A percentile compares a stretch with the other conserved stretches of the same genome.
Evolutionary conservation across 176 grass and related monocot genomes (phyloP).

Genomic region (Urochloa ruziziensis): DNA sequence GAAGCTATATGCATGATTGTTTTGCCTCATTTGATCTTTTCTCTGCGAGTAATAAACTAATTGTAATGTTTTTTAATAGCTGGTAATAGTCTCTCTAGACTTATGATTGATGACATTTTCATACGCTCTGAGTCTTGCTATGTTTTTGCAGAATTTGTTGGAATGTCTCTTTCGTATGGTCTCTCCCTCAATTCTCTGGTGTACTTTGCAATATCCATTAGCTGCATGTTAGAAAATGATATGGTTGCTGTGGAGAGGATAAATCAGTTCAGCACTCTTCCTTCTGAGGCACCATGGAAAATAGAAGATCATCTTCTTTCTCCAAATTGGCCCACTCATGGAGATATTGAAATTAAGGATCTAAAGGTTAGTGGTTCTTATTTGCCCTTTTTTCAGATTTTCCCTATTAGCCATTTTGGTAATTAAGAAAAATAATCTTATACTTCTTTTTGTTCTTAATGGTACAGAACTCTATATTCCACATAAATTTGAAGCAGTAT

Average conservation of each 20-base stretch:
- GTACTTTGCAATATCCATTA: conserved; percentile 76
- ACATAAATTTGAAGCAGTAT: not conserved
- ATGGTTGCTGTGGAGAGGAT: conserved; percentile 97
- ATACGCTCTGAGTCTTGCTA: not conserved
- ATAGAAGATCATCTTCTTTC: conserved; percentile 55
- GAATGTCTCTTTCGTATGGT: conserved; percentile 90
- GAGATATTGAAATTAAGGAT: conserved; percentile 66
- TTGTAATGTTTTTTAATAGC: not conserved
- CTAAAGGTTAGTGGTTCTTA: conserved; percentile 54
- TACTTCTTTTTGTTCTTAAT: not conserved
- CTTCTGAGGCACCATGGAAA: conserved; percentile 70
- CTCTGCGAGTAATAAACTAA: not conserved
- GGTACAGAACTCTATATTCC: not conserved
- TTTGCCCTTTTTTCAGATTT: not conserved
- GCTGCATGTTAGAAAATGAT: conserved; percentile 89
- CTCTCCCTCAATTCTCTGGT: conserved; percentile 80
- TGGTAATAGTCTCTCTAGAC: conserved; percentile 9
- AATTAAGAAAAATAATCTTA: not conserved
- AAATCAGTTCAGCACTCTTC: conserved; percentile 88
- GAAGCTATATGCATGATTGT: not conserved
- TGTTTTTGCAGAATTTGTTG: conserved; percentile 77
- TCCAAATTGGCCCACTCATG: conserved; percentile 63
- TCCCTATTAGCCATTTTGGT: not conserved
- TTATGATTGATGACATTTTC: conserved; percentile 16
- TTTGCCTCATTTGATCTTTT: not conserved